These are phyloP conservation scores for Coelastrella sp. DNA, from an alignment of 139 green algal genomes.

Conservation along the genomic window DNA sequence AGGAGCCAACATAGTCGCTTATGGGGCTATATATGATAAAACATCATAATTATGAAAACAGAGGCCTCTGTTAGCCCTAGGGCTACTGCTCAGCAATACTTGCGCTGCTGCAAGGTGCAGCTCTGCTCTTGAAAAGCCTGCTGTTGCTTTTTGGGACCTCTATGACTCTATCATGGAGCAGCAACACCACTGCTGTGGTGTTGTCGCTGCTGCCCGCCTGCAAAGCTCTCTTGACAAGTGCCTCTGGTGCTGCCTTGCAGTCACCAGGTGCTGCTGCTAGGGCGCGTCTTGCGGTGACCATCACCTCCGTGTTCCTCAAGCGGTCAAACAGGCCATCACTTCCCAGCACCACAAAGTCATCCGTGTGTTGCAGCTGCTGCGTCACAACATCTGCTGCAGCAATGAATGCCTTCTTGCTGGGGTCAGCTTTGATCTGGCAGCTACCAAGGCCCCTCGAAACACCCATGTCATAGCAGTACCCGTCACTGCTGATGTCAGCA, in stretches of 20 bases:
- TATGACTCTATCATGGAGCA: slow-evolving; percentile 23
- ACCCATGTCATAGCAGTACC: slow-evolving; percentile 47
- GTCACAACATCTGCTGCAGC: neutral
- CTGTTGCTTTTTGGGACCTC: slow-evolving; percentile 26
- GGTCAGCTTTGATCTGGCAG: slow-evolving; percentile 31
- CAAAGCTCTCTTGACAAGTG: slow-evolving; percentile 2
- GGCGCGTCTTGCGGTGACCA: neutral
- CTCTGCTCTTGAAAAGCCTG: slow-evolving; percentile 19
- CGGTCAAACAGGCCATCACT: slow-evolving; percentile 67
- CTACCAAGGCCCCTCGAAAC: slow-evolving; percentile 40
- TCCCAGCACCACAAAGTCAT: slow-evolving; percentile 70
- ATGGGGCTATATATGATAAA: too few relatives aligned
- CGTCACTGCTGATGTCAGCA: slow-evolving; percentile 18
- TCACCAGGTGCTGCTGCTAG: neutral
- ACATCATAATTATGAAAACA: too few relatives aligned
- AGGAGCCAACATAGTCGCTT: too few relatives aligned
- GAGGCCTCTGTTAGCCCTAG: too few relatives aligned
- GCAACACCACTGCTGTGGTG: slow-evolving; percentile 28
- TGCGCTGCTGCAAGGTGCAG: too few relatives aligned
- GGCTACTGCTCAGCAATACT: too few relatives aligned
- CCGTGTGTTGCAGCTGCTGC: slow-evolving; percentile 18
- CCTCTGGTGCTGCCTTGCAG: neutral
- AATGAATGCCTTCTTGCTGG: slow-evolving; percentile 21
- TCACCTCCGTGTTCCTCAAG: slow-evolving; percentile 40
- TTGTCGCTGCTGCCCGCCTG: slow-evolving; percentile 21